These are phyloP conservation scores for Lepidium africanum DNA, from an alignment of 345 rosid species.

Conservation along the genomic window DNA sequence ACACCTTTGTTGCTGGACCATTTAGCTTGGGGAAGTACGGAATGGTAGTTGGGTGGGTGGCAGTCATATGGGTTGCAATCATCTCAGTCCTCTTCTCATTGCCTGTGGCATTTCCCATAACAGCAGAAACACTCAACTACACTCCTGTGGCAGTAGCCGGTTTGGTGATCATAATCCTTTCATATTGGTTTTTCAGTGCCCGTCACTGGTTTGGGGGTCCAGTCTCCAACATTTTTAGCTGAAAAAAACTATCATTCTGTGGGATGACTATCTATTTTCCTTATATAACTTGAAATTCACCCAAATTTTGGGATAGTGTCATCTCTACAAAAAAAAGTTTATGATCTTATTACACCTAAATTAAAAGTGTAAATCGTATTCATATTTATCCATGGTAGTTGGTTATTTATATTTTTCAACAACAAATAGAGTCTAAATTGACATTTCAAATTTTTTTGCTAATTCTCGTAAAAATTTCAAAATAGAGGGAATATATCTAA, in stretches of 20 bases:
- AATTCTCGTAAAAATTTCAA: too few species aligned
- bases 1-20: constrained; percentile 67
- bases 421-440: too few species aligned
- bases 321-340: too few species aligned
- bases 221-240: constrained; percentile 47
- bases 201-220: constrained; percentile 89
- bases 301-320: too few species aligned
- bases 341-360: too few species aligned
- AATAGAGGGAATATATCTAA: too few species aligned
- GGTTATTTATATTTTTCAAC: too few species aligned
- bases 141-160: constrained; percentile 89
- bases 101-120: constrained; percentile 82
- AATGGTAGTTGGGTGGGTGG: constrained; percentile 63
- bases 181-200: constrained; percentile 63
- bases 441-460: too few species aligned
- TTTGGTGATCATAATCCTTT: constrained; percentile 41
- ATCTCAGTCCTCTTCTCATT: constrained; percentile 86
- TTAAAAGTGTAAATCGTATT: too few species aligned
- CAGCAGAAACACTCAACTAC: constrained; percentile 77
- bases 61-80: constrained; percentile 84
- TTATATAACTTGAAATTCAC: too few species aligned
- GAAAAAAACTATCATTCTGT: neutral
- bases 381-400: too few species aligned
- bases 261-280: too few species aligned
- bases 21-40: constrained; percentile 75